Evolutionary conservation across 768 basidiomycete genomes (phyloP).

Genomic region (Russula brevipes): DNA sequence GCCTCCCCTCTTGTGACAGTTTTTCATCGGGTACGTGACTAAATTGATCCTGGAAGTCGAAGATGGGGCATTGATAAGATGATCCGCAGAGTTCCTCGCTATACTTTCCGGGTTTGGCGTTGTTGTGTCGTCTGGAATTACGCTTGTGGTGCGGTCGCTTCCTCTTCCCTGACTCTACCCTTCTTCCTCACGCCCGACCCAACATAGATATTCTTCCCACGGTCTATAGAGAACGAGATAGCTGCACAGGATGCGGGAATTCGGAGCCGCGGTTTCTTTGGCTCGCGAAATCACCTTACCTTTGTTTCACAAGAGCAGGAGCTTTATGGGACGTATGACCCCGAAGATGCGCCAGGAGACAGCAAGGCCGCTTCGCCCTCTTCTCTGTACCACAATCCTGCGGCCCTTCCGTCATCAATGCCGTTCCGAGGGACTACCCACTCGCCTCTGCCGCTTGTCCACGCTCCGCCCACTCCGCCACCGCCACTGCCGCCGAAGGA

Average conservation of each 20-base stretch:
- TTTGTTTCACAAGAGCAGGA: conserved; percentile 24
- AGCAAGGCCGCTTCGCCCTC: not conserved
- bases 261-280: conserved; percentile 9
- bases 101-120: conserved; percentile 21
- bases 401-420: not conserved
- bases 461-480: no score
- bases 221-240: conserved; percentile 25
- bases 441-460: not conserved
- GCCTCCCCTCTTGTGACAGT: not conserved
- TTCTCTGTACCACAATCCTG: not conserved
- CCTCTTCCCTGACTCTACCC: not conserved
- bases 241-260: conserved; percentile 3
- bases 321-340: conserved; percentile 21
- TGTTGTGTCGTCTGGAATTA: conserved; percentile 23
- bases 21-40: conserved; percentile 3
- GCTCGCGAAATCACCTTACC: conserved; percentile 15
- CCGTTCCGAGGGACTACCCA: not conserved
- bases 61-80: not conserved
- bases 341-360: not conserved
- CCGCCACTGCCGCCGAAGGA: not conserved
- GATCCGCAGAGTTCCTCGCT: conserved; percentile 15
- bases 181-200: not conserved
- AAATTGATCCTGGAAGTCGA: not conserved
- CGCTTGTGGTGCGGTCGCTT: conserved; percentile 19
- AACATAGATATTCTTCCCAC: conserved; percentile 25